Evolutionary conservation across 768 basidiomycete species (phyloP).

Genomic region (Lenzites betulinus): DNA sequence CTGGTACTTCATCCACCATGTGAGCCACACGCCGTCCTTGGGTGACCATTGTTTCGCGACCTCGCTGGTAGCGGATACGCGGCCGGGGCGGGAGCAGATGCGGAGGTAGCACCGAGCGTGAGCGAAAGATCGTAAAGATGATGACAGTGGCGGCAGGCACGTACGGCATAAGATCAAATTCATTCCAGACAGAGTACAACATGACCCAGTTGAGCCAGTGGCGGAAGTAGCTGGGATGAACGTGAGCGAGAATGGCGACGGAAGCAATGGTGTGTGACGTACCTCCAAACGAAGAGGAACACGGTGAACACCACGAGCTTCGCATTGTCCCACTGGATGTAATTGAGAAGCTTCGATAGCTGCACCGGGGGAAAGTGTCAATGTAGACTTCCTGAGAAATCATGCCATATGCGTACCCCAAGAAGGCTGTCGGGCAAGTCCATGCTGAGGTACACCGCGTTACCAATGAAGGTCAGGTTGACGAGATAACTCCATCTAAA

Average conservation of each 20-base stretch:
- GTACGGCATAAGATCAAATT: slow-evolving; percentile 76
- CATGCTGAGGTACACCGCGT: slow-evolving; percentile 95
- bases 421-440: slow-evolving; percentile 91
- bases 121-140: not conserved
- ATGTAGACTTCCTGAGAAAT: not conserved
- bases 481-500: slow-evolving; percentile 79
- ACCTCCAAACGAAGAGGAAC: slow-evolving; percentile 84
- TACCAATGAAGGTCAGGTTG: slow-evolving; percentile 86
- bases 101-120: not conserved
- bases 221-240: slow-evolving; percentile 75
- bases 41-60: slow-evolving; percentile 58
- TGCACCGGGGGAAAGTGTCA: slow-evolving; percentile 29
- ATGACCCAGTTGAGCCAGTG: slow-evolving; percentile 89
- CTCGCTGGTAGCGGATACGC: slow-evolving; percentile 40
- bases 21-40: slow-evolving; percentile 66
- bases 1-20: slow-evolving; percentile 79
- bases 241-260: not conserved
- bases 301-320: slow-evolving; percentile 63
- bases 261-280: slow-evolving; percentile 41
- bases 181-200: slow-evolving; percentile 82
- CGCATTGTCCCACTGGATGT: slow-evolving; percentile 66
- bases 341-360: slow-evolving; percentile 88
- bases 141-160: slow-evolving; percentile 32
- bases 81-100: no score
- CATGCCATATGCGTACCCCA: slow-evolving; percentile 53